Evolutionary conservation across 495 filamentous ascomycete species (phyloP), one percentile per base, ranked within the genome.

Genomic region (Penicilliopsis zonata): DNA sequence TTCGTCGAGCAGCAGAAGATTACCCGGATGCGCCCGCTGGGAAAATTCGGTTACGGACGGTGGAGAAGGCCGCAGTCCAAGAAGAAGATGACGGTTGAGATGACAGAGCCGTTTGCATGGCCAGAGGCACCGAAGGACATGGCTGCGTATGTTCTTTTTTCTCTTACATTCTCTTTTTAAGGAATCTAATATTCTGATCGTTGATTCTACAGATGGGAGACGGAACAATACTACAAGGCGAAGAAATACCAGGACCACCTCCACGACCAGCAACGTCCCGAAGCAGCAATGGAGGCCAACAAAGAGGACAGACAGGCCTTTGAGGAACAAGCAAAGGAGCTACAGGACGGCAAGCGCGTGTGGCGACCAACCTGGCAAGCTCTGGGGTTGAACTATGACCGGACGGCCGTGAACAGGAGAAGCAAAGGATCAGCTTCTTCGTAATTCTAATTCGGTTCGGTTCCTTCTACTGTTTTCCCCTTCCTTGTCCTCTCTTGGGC

Each of bases 11-110:
- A 81, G 49, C 65, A 70, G 43, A 70, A 67, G 30, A 63, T 82
- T 18, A 54, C 54, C 32, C 68, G 61, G 9, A 28, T 55, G 7
- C 42, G 40, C 12, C 43, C 31, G 33, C 40, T 59, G 31, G 61
- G 59, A 30, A 67, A 63, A 38, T 48, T 45, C 13, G 52, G 57
- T 5, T 50, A 59, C 9, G 56, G 52, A 33, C 44, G 52, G 26
- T 43, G 56, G 41, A 58, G 72, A 28, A 70, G 85, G 15, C 80
- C 82, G 16, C 56, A 63, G 35, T 63, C 73, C 20, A 67, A 76
- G 40, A 95, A 95, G 74, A 80, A 72, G 53, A 95, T 95, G 87
- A 85, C 79, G 17, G 82, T 86, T 29, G 80, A 93, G 63, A 69
- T 95, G 62, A 69, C 63, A 20, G 54, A 74, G 65, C 82, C 85